Percentiles rank a stretch among this genome's conserved stretches.
Conservation (phyloP, 345 rosid genomes). For the Garcia nutans region DNA sequence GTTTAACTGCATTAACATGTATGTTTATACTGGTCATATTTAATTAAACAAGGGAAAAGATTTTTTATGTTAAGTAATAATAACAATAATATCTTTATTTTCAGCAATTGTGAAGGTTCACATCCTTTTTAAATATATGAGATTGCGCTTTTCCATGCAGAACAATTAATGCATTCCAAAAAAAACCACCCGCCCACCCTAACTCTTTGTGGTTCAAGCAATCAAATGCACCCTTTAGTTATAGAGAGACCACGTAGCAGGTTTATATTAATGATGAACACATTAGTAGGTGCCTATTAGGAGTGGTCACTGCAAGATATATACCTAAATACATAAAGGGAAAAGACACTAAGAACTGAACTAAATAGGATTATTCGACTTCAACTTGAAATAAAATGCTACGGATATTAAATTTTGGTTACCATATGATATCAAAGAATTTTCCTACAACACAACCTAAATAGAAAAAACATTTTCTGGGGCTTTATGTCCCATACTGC, state of each 20-base stretch:
- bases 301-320: neutral
- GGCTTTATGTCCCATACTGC: neutral
- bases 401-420: neutral
- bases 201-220: neutral
- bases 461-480: neutral
- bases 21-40: neutral
- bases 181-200: too few relatives aligned
- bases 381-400: neutral
- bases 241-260: neutral
- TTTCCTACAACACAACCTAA: neutral
- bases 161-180: too few relatives aligned
- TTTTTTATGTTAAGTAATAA: neutral
- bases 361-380: neutral
- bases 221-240: neutral
- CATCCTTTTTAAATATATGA: too few relatives aligned
- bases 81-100: too few relatives aligned
- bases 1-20: neutral
- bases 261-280: neutral
- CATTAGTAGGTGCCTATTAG: neutral
- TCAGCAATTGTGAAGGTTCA: too few relatives aligned
- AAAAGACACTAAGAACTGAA: neutral
- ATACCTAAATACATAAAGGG: neutral
- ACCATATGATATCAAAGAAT: neutral
- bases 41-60: neutral
- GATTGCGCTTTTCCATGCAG: too few relatives aligned